Base-by-base conservation (phyloP, 768 basidiomycete genomes). In the Phanerochaete carnosa region DNA sequence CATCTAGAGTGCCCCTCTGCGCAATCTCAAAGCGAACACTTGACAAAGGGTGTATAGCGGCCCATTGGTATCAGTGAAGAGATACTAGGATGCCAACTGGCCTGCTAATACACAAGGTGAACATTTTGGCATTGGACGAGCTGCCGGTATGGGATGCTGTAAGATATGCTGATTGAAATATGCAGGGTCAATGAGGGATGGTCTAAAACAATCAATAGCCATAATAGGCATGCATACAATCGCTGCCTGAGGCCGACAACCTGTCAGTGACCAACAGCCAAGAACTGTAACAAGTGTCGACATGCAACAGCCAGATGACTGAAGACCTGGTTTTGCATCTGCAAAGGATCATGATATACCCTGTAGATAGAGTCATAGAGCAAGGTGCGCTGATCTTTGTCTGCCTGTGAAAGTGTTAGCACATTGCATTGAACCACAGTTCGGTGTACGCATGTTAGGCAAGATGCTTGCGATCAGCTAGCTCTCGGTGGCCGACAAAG, bases 271-370 rank as follows among this genome's bases (percentile, higher is more conserved):
- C n/a, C n/a, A n/a, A n/a, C n/a, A n/a, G n/a, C n/a, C n/a, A n/a
- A n/a, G n/a, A n/a, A n/a, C n/a, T n/a, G n/a, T n/a, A n/a, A 32
- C 43, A 43, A 39, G 15, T 35, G n/a, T 63, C 32, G 3, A 72
- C 81, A 49, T 70, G 83, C 82, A 94, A 94, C 53, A 94, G 80
- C 92, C 92, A 94, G 69, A 94, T 94, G 68, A 94, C 90, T 70
- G 92, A 92, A 0, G 92, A 93, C 28, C 92, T 92, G 1, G 92
- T 92, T 79, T 94, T 94, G 70, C 91, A 93, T 23, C 92, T 92
- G 39, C 92, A 83, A n/a, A 94, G 79, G 29, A 92, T 94, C 50
- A 94, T 92, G 64, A 94, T 92, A 68, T 94, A 91, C 2, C 90
- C 90, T 39, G n/a, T 88, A 81, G 64, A 94, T 92, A 66, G 92